A percentile compares a stretch with the other conserved stretches of the same genome.
Evolutionary conservation across 2,329 filamentous ascomycete species (phyloP).

Genomic region (Penicillium sclerotiorum): DNA sequence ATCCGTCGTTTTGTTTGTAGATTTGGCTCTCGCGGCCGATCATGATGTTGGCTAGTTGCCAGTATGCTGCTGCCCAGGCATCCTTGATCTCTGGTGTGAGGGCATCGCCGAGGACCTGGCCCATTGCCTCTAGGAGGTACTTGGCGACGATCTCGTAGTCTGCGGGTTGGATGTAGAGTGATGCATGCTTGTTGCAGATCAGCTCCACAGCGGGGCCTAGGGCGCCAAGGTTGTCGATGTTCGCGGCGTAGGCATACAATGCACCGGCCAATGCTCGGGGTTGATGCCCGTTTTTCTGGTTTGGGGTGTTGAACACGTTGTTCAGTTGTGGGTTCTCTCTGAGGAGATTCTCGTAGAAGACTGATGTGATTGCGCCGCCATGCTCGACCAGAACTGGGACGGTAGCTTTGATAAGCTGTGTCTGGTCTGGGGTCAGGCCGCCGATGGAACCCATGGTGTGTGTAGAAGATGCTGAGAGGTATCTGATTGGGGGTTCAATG

Average conservation of each 20-base stretch:
- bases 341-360: constrained; percentile 73
- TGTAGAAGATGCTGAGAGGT: background rate
- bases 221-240: constrained; percentile 69
- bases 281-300: constrained; percentile 70
- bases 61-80: constrained; percentile 73
- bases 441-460: constrained; percentile 19
- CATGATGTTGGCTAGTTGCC: constrained; percentile 72
- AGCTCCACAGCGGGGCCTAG: constrained; percentile 63
- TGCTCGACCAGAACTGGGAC: constrained; percentile 69
- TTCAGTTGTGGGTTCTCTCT: constrained; percentile 66
- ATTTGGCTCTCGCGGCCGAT: constrained; percentile 66
- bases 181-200: constrained; percentile 77
- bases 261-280: constrained; percentile 69
- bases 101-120: constrained; percentile 65
- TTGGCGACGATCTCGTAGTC: constrained; percentile 72
- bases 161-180: constrained; percentile 67
- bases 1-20: constrained; percentile 63
- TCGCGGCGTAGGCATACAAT: constrained; percentile 70
- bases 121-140: constrained; percentile 69
- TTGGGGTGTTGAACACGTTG: constrained; percentile 71
- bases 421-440: constrained; percentile 53
- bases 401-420: constrained; percentile 68
- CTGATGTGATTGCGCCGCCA: constrained; percentile 68
- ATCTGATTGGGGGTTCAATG: background rate
- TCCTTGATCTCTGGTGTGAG: constrained; percentile 66